phyloP scores from a whole-genome alignment of 257 asterid genomes.

The Lycium ferocissimum region DNA sequence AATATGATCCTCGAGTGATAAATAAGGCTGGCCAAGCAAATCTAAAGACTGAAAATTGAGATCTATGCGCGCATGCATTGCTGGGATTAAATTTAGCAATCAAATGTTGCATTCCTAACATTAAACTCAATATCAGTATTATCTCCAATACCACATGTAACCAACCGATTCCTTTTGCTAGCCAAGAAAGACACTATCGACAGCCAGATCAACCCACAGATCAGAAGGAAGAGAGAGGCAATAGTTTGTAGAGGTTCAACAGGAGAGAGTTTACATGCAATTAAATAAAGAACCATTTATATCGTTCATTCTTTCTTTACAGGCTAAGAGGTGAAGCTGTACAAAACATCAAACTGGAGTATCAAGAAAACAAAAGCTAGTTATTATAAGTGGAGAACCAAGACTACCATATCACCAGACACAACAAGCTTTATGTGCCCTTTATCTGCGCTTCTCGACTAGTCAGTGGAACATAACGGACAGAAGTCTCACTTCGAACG shows the following conservation, averaged over 20 bases:
- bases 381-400: neutral
- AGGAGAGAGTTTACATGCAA: neutral
- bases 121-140: neutral
- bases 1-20: too few species aligned
- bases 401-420: neutral
- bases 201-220: neutral
- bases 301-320: neutral
- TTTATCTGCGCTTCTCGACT: slow-evolving; percentile 83
- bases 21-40: too few species aligned
- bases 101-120: neutral
- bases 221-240: neutral
- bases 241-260: neutral
- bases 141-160: neutral
- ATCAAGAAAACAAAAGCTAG: neutral
- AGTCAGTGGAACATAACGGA: slow-evolving; percentile 89
- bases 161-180: neutral
- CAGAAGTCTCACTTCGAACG: slow-evolving; percentile 70
- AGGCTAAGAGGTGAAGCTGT: slow-evolving; percentile 22
- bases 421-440: slow-evolving; percentile 40
- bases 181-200: neutral
- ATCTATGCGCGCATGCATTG: neutral
- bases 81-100: neutral
- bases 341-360: neutral
- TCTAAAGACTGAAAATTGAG: too few species aligned
- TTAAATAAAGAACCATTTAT: neutral